Evolutionary conservation across 495 filamentous ascomycete genomes (phyloP).

Genomic region (Penicillium lividum): DNA sequence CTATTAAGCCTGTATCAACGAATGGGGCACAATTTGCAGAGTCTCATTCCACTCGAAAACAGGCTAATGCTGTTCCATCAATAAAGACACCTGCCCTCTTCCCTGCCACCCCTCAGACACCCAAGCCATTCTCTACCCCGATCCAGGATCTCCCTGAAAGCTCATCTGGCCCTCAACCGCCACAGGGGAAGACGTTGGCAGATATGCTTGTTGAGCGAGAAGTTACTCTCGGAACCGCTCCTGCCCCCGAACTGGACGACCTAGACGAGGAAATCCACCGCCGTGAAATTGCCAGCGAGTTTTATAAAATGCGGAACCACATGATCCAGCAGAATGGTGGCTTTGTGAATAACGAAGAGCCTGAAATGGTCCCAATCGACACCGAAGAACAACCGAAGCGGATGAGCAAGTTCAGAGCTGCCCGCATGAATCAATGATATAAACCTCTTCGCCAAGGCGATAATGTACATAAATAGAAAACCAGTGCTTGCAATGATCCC

Average conservation of each 20-base stretch:
- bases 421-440: constrained; percentile 52
- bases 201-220: constrained; percentile 64
- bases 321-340: constrained; percentile 80
- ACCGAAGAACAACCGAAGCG: constrained; percentile 66
- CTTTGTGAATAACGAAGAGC: constrained; percentile 60
- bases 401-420: constrained; percentile 88
- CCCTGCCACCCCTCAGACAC: constrained; percentile 44
- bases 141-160: constrained; percentile 38
- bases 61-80: constrained; percentile 22
- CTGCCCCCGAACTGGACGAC: constrained; percentile 63
- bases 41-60: constrained; percentile 18
- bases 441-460: neutral
- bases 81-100: constrained; percentile 36
- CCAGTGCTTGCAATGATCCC: neutral
- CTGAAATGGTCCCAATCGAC: constrained; percentile 58
- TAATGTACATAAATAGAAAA: neutral
- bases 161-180: constrained; percentile 40
- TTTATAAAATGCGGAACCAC: constrained; percentile 73
- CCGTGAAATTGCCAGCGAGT: constrained; percentile 77
- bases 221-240: constrained; percentile 22
- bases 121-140: constrained; percentile 49
- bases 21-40: constrained; percentile 15
- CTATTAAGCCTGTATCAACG: neutral
- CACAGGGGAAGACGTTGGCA: constrained; percentile 59
- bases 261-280: constrained; percentile 71